These are phyloP conservation scores for Ustilago bromivora DNA, from an alignment of 1,284 basidiomycete species.

Conservation along the genomic window DNA sequence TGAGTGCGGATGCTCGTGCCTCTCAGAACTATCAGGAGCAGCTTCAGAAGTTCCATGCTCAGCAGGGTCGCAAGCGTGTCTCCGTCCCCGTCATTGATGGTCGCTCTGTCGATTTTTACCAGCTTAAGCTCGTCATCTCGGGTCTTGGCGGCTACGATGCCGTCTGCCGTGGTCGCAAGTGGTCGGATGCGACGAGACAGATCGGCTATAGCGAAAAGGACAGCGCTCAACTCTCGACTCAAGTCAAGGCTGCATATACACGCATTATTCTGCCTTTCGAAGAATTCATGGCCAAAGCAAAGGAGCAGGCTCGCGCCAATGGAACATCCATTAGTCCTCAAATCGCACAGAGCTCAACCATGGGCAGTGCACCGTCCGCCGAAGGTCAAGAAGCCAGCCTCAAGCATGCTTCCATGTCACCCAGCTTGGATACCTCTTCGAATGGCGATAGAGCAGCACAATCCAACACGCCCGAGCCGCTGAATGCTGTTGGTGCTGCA, in stretches of 20 bases:
- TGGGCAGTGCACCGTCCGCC: slow-evolving; percentile 11
- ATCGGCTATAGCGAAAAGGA: slow-evolving; percentile 78
- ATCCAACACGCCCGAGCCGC: slow-evolving; percentile 43
- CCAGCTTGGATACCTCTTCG: slow-evolving; percentile 28
- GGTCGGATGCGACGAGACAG: slow-evolving; percentile 84
- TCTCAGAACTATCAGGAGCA: slow-evolving; percentile 98
- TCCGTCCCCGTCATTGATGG: slow-evolving; percentile 92
- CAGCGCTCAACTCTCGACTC: slow-evolving; percentile 80
- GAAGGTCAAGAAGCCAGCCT: slow-evolving; percentile 16
- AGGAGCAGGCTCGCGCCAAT: slow-evolving; percentile 55
- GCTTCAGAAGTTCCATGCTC: slow-evolving; percentile 77
- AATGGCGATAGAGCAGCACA: slow-evolving; percentile 11
- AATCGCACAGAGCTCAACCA: slow-evolving; percentile 29
- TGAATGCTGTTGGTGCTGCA: slow-evolving; percentile 26
- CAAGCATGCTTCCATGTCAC: slow-evolving; percentile 32
- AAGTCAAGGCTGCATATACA: slow-evolving; percentile 88
- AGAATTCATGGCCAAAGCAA: slow-evolving; percentile 77
- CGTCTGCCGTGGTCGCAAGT: slow-evolving; percentile 83
- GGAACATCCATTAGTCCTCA: slow-evolving; percentile 29
- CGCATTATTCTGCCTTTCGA: slow-evolving; percentile 95
- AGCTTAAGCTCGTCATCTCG: slow-evolving; percentile 89
- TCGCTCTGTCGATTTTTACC: slow-evolving; percentile 91
- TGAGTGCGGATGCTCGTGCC: slow-evolving; percentile 95
- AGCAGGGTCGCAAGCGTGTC: slow-evolving; percentile 76
- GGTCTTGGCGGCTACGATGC: slow-evolving; percentile 84